Percentiles rank a stretch among this genome's conserved stretches.
phyloP scores from a whole-genome alignment of 2,329 filamentous ascomycete genomes.

The Dactylonectria estremocensis region DNA sequence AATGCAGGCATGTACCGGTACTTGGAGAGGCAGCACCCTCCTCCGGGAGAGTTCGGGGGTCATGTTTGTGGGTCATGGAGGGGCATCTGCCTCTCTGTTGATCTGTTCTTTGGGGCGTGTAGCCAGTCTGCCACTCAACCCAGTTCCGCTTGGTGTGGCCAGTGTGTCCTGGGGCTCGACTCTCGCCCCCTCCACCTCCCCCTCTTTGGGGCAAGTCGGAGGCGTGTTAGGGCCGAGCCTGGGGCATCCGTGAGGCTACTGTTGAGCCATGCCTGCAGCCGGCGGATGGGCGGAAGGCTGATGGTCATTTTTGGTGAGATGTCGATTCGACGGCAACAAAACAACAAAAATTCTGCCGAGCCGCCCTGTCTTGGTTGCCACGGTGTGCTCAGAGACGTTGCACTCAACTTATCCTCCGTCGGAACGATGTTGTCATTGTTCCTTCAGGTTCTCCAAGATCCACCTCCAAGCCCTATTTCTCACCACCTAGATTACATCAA shows the following conservation, averaged over 20 bases:
- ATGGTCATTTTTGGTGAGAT: slow-evolving; percentile 46
- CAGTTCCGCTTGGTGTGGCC: slow-evolving; percentile 11
- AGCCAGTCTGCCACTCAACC: slow-evolving; percentile 6
- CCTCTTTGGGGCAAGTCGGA: slow-evolving; percentile 30
- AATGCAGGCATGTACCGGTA: slow-evolving; percentile 42
- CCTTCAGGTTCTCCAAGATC: slow-evolving; percentile 31
- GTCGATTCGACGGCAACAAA: slow-evolving; percentile 39
- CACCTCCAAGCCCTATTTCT: slow-evolving; percentile 23
- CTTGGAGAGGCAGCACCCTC: slow-evolving; percentile 30
- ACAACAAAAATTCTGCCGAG: slow-evolving; percentile 37
- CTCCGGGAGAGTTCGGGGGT: slow-evolving; percentile 48
- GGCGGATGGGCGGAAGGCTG: slow-evolving; percentile 47
- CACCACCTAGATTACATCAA: slow-evolving; percentile 26
- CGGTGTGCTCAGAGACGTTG: slow-evolving; percentile 37
- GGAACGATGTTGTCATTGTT: slow-evolving; percentile 32
- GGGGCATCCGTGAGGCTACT: slow-evolving; percentile 43
- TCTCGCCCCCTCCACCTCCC: slow-evolving; percentile 10
- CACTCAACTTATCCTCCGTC: slow-evolving; percentile 38
- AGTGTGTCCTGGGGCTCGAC: slow-evolving; percentile 23
- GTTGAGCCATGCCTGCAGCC: slow-evolving; percentile 46
- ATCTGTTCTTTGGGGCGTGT: slow-evolving; percentile 27
- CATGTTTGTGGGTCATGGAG: slow-evolving; percentile 20
- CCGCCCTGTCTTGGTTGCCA: slow-evolving; percentile 40
- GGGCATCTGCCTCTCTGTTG: slow-evolving; percentile 26
- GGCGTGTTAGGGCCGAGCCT: slow-evolving; percentile 26